Percentiles rank a stretch among this genome's conserved stretches.
Evolutionary conservation across 1,139 yeast species (phyloP).

Genomic region (Geotrichum klebahnii): DNA sequence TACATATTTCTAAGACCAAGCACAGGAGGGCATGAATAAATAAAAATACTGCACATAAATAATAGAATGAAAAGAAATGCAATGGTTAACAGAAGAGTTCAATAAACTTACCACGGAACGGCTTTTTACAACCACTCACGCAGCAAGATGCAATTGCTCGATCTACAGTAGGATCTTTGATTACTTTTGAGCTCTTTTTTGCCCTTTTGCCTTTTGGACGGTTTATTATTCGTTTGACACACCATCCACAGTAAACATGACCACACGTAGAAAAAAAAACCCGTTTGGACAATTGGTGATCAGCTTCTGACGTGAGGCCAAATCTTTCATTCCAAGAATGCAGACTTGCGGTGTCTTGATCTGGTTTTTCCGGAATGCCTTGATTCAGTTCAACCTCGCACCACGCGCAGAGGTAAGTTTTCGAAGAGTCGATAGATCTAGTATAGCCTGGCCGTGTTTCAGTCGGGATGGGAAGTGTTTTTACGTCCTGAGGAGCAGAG

Average conservation of each 20-base stretch:
- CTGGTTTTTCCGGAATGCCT: conserved; percentile 53
- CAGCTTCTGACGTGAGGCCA: conserved; percentile 49
- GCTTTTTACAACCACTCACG: conserved; percentile 28
- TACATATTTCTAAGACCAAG: conserved; percentile 2
- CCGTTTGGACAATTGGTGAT: conserved; percentile 60
- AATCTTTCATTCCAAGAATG: conserved; percentile 32
- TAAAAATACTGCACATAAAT: not conserved
- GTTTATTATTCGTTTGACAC: conserved; percentile 54
- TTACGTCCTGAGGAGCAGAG: not conserved
- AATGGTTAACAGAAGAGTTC: conserved; percentile 28
- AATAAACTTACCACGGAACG: conserved; percentile 27
- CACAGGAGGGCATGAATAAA: not conserved
- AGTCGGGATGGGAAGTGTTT: conserved; percentile 9
- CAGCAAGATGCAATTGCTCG: conserved; percentile 6
- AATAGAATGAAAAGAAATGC: not conserved
- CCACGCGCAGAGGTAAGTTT: conserved; percentile 48
- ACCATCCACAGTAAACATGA: conserved; percentile 81
- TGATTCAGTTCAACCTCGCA: conserved; percentile 69
- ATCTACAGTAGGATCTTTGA: not conserved
- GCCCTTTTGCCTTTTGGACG: conserved; percentile 17
- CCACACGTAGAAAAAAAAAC: conserved; percentile 73
- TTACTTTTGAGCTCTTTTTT: not conserved
- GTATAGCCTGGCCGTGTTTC: conserved; percentile 9
- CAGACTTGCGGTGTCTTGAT: conserved; percentile 45
- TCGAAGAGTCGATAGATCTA: conserved; percentile 3